Percentiles rank a stretch among this genome's conserved stretches.
Evolutionary conservation across 2,329 filamentous ascomycete genomes (phyloP).

Genomic region (Fusarium citri): DNA sequence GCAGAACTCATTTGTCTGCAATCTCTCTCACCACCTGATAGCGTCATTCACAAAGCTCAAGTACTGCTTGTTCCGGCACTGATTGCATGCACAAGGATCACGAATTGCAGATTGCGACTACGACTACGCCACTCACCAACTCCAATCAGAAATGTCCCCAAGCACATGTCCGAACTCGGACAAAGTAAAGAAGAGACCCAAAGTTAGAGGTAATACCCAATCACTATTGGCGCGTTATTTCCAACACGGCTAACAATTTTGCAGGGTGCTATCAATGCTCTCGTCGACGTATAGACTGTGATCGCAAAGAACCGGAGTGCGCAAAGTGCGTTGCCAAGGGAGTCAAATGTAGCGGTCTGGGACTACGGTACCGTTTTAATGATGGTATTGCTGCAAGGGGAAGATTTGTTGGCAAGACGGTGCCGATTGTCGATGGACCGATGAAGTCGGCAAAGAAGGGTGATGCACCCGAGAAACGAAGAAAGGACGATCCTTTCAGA

Average conservation of each 20-base stretch:
- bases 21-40: background rate
- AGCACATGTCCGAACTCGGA: conserved; percentile 1
- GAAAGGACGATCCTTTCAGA: background rate
- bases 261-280: conserved; percentile 43
- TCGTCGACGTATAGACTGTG: conserved; percentile 42
- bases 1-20: background rate
- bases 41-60: background rate
- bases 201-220: conserved; percentile 22
- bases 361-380: conserved; percentile 41
- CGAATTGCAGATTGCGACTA: background rate
- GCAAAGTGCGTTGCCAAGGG: conserved; percentile 39
- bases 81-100: background rate
- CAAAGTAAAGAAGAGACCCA: conserved; percentile 30
- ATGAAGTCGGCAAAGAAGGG: accelerated
- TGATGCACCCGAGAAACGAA: accelerated
- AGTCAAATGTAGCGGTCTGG: conserved; percentile 36
- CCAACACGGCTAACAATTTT: background rate
- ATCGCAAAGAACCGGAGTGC: conserved; percentile 37
- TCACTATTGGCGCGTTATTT: accelerated
- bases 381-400: conserved; percentile 40
- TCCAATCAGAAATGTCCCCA: background rate
- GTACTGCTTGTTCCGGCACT: background rate
- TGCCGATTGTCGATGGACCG: conserved; percentile 14
- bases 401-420: conserved; percentile 35
- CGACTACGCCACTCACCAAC: background rate